Evolutionary conservation across 352 stramenopile genomes (phyloP), one percentile per base, ranked within the genome.

Genomic region (Pythium apleroticum): DNA sequence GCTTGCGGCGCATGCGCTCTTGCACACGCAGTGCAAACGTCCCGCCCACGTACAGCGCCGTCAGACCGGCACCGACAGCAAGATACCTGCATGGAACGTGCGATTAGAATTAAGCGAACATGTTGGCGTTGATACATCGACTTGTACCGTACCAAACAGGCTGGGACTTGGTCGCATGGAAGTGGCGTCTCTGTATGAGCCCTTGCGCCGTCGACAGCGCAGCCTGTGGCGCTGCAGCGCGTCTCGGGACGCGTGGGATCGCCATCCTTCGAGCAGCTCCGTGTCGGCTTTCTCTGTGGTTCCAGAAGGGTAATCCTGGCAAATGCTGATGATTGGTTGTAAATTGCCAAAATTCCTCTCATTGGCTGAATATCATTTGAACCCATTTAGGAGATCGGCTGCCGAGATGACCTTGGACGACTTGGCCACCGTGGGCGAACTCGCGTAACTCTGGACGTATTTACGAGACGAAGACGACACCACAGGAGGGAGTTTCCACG

Each of bases 11-110:
- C 52, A 90, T 71, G 20, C 81, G 79, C 60, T 90, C 81, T 61
- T 87, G 81, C 0, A 73, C 78, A 0, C 81, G 81, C 27, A 89
- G 33, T 20, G 88, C 67, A 66, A 88, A 90, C 24, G 76, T 70
- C 25, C 79, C 83, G 30, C 79, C 79, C 1, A 90, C 41, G 49
- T 78, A 89, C 30, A 90, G 65, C 1, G 71, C 79, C 1, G 74
- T 71, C 17, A 73, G 87, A 4, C 74, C 72, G 12, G 78, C 22
- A 0, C 75, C 79, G 19, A 76, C 77, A 4, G 77, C 75, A 2
- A 89, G 25, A 55, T 60, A 60, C 60, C 60, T 66, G 17, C 22
- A 35, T 4, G 4, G 4, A 22, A 22, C 20, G 5, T 4, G 31
- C 7, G 10, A 3, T 46, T 11, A 46, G 37, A 52, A 19, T 4